Base-by-base conservation (phyloP, 2,329 filamentous ascomycete genomes). In the Fusarium armeniacum region DNA sequence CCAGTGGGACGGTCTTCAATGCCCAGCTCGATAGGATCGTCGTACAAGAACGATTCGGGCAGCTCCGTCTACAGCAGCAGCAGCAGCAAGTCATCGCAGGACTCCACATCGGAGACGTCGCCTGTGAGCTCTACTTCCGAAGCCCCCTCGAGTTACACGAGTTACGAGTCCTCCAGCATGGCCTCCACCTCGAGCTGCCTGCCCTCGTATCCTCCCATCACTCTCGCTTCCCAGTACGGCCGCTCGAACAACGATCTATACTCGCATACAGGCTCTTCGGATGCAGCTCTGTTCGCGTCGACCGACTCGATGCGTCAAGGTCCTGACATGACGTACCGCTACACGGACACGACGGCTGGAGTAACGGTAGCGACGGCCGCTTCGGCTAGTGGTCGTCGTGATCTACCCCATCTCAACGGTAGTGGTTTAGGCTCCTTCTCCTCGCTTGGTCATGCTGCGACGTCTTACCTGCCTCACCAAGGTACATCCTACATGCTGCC, bases 311-410 rank as follows among this genome's bases (percentile, higher is more conserved):
- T 67, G 53, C 65, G 71, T 36, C 44, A 38, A 18, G 58, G 64
- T 5, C 53, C 67, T 28, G 73, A 77, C 33, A 73, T 78, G 60
- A 63, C 73, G 24, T 79, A 79, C 70, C 74, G 76, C 53, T 79
- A 78, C 62, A 71, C 68, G 5, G 77, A 78, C 49, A 75, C 76
- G 28, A 77, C 75, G 24, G 67, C 62, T 10, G 49, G 62, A 40
- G 67, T 68, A 9, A 41, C 63, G 5, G 69, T 59, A 10, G 60
- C 69, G 7, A 61, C 66, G 10, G 52, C 49, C 13, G 47, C 51
- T 24, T 53, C 58, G 11, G 30, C 57, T 2, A 53, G 56, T 67
- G 50, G 50, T 47, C 68, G 68, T 22, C 69, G 69, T 44, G 68
- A 58, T 22, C 40, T 65, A 35, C 46, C 65, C 52, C 62, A 57